Conservation (phyloP, 129 eudicot genomes). For the Logfia minima region DNA sequence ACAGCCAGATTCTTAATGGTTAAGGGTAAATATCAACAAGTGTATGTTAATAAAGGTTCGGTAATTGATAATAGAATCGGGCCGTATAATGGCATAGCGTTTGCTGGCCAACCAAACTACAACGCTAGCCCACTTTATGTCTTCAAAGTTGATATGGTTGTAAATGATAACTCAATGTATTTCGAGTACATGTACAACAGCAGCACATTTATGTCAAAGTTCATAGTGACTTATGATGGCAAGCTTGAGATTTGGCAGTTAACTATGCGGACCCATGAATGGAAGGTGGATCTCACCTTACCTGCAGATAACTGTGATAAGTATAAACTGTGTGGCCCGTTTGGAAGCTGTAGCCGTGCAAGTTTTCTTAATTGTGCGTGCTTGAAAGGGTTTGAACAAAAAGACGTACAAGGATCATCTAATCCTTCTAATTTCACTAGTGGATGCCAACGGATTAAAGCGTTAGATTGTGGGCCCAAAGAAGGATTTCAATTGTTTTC, state of each 20-base stretch:
- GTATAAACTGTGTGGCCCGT: conserved; percentile 28
- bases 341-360: conserved; percentile 19
- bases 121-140: not conserved
- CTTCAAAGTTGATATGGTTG: not conserved
- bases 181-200: conserved; percentile 6
- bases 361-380: conserved; percentile 15
- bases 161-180: conserved; percentile 23
- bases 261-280: conserved; percentile 9
- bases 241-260: not conserved
- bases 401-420: not conserved
- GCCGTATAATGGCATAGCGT: conserved; percentile 34
- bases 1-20: not conserved
- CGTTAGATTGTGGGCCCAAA: conserved; percentile 25
- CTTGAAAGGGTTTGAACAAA: conserved; percentile 22
- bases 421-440: conserved; percentile 14
- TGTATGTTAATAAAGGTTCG: not conserved
- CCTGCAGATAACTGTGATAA: conserved; percentile 28
- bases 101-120: conserved; percentile 24
- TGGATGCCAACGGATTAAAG: conserved; percentile 22
- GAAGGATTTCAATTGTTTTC: conserved; percentile 33
- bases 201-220: conserved; percentile 19
- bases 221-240: conserved; percentile 8
- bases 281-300: conserved; percentile 3
- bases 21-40: conserved; percentile 24
- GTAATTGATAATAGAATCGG: conserved; percentile 11